Evolutionary conservation across 805 yeast species (phyloP).

Genomic region (Ogataea ganodermae): DNA sequence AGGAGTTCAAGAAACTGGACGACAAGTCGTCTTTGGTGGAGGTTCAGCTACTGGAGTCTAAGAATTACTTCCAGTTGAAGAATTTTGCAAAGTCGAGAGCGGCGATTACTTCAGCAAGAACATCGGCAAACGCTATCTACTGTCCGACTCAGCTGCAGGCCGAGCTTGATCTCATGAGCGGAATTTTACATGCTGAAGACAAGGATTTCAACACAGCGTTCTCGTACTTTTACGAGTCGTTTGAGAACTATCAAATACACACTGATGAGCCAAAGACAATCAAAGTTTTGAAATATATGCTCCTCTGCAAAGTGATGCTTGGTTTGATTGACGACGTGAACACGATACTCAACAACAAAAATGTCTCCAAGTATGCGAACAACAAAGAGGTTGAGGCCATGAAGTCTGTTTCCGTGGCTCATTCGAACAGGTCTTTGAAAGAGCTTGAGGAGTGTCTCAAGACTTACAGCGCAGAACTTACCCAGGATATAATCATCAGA

Average conservation of each 20-base stretch:
- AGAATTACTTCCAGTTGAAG: constrained; percentile 87
- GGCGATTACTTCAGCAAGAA: constrained; percentile 90
- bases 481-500: constrained; percentile 84
- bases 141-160: constrained; percentile 95
- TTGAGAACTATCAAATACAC: constrained; percentile 76
- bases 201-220: constrained; percentile 95
- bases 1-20: constrained; percentile 89
- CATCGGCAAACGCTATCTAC: constrained; percentile 95
- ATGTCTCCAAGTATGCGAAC: constrained; percentile 41
- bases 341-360: constrained; percentile 71
- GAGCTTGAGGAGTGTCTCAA: constrained; percentile 86
- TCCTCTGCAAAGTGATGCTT: constrained; percentile 90
- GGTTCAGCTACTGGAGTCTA: constrained; percentile 88
- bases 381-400: constrained; percentile 92
- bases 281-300: constrained; percentile 86
- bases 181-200: constrained; percentile 94
- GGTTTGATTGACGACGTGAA: constrained; percentile 85
- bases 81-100: constrained; percentile 91
- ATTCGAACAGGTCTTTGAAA: constrained; percentile 82
- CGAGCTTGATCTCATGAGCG: constrained; percentile 92
- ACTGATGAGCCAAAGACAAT: constrained; percentile 45
- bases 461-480: constrained; percentile 70
- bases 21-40: constrained; percentile 95
- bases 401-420: constrained; percentile 90
- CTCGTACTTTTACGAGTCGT: constrained; percentile 92